Evolutionary conservation across 257 asterid species (phyloP).

Genomic region (Fraxinus quadrangulata): DNA sequence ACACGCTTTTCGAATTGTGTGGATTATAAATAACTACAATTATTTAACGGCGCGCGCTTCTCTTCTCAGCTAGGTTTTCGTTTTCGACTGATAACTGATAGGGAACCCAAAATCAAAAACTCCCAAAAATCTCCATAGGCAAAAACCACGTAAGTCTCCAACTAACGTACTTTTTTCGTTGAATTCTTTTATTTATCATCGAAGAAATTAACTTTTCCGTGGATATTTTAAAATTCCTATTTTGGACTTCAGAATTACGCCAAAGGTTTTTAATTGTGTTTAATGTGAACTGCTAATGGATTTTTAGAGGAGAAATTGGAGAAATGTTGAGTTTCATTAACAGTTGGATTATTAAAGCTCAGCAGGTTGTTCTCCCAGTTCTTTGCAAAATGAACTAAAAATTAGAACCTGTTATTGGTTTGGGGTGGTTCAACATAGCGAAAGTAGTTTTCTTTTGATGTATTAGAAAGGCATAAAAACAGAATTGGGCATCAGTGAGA

Average conservation of each 20-base stretch:
- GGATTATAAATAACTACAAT: not conserved
- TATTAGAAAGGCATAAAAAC: not conserved
- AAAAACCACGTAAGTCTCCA: not conserved
- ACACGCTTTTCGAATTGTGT: too few relatives aligned
- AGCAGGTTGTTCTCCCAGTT: not conserved
- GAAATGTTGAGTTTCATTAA: not conserved
- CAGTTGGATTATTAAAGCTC: not conserved
- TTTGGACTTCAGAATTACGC: not conserved
- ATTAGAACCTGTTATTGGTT: not conserved
- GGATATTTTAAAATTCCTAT: too few relatives aligned
- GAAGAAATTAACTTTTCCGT: not conserved
- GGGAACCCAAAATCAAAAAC: not conserved
- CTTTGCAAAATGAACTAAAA: not conserved
- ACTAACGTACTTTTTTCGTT: not conserved
- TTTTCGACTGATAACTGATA: not conserved
- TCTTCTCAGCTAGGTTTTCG: conserved; percentile 25
- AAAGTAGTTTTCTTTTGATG: too few relatives aligned
- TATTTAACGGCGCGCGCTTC: conserved; percentile 27
- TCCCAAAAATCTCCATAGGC: not conserved
- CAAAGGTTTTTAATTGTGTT: not conserved
- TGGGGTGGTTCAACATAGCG: not conserved
- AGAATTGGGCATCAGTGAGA: not conserved
- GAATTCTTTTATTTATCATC: not conserved
- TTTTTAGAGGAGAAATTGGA: not conserved
- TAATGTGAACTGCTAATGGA: not conserved